Conservation (phyloP, 345 rosid genomes). For the Streptanthus diversifolius region DNA sequence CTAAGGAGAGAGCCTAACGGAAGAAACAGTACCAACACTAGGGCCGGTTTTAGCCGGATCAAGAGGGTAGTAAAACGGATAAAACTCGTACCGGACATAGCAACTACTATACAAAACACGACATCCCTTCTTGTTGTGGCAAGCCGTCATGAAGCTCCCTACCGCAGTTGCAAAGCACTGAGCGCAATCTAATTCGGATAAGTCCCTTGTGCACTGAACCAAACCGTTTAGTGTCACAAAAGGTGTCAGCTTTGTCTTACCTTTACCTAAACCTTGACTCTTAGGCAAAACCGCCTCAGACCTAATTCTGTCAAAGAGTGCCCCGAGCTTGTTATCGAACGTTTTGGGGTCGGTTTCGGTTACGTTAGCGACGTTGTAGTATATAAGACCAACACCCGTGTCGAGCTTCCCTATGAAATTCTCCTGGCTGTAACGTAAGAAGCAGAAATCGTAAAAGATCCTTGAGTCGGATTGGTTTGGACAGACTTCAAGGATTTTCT, state of each 20-base stretch:
- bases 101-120: conserved; percentile 67
- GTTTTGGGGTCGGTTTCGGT: conserved; percentile 42
- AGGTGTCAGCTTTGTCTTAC: conserved; percentile 44
- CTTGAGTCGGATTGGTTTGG: conserved; percentile 55
- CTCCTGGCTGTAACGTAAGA: conserved; percentile 46
- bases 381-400: conserved; percentile 46
- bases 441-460: conserved; percentile 69
- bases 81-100: conserved; percentile 67
- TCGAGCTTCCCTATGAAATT: conserved; percentile 54
- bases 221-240: conserved; percentile 58
- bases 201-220: conserved; percentile 71
- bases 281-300: conserved; percentile 48
- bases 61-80: conserved; percentile 77
- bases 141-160: conserved; percentile 46
- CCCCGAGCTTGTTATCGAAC: conserved; percentile 51
- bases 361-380: conserved; percentile 50
- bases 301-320: conserved; percentile 43
- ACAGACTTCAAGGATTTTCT: conserved; percentile 51
- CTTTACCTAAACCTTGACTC: conserved; percentile 63
- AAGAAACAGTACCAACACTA: conserved; percentile 21
- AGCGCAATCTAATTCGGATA: conserved; percentile 50
- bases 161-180: conserved; percentile 72
- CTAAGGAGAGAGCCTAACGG: conserved; percentile 33
- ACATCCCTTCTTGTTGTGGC: conserved; percentile 56
- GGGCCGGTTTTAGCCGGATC: conserved; percentile 30